Base-by-base conservation (phyloP, 306 rosid species). In the Alnus glutinosa region DNA sequence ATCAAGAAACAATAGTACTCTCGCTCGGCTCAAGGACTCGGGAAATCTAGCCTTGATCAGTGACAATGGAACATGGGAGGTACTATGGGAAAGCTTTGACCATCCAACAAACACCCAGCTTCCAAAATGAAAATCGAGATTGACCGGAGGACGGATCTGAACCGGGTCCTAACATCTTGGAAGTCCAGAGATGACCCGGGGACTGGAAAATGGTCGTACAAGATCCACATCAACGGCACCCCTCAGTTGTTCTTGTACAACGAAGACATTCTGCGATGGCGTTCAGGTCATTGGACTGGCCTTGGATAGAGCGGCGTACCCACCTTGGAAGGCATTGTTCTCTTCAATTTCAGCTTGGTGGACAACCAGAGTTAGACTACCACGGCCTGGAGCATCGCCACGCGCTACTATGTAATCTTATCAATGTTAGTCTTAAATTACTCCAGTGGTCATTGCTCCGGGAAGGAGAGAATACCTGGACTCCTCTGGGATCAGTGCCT, bases 271-370 rank as follows among this genome's bases (percentile, higher is more conserved):
- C 75, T 71, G 0, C 0, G 55, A 0, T 86, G 89, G 89, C 9
- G 87, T 37, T 48, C 70, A 37, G 89, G 89, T 75, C 73, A 84
- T 0, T 86, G 91, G 89, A 85, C 37, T 82, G 85, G 89, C 78
- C 0, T 2, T 5, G 71, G 71, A 36, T 66, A 49, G 71, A 8
- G 49, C 16, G 71, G 49, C 9, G 2, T 66, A 1, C 71, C 30
- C 9, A 3, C 6, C 2, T 15, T 15, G 71, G 1, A 6, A 4
- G 2, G 2, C 7, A 2, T 2, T 28, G 2, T 0, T 0, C 1
- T 66, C 49, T 36, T 66, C 5, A 66, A 37, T 36, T 1, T 15
- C 1, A 66, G 71, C 30, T 15, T 66, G 7, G 23, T 66, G 28
- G n/a, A 66, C 71, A 66, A 66, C 71, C 10, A 66, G 2, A 66